Conservation (phyloP, 2,329 filamentous ascomycete genomes). For the Colletotrichum phormii region DNA sequence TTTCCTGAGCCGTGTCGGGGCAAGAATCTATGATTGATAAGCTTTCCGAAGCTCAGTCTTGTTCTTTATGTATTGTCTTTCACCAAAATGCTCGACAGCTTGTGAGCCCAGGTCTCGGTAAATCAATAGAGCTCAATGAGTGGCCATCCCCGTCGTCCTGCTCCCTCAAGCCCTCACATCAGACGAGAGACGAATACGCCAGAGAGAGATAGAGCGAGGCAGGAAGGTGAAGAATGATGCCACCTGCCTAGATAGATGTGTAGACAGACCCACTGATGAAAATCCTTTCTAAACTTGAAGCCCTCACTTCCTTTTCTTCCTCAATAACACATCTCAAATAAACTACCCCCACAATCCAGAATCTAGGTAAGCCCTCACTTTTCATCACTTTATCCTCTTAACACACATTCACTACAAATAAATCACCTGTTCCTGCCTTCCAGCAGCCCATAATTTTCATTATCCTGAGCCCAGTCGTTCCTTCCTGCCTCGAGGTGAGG, state of each 20-base stretch:
- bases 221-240: background rate
- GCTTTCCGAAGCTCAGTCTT: background rate
- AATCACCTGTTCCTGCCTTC: fast-evolving
- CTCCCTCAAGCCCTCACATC: background rate
- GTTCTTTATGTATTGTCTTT: background rate
- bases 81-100: background rate
- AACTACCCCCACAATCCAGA: background rate
- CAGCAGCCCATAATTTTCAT: background rate
- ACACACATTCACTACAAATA: background rate
- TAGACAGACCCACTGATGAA: background rate
- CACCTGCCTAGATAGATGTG: background rate
- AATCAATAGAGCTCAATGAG: too few relatives aligned
- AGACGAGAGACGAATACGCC: background rate
- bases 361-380: background rate
- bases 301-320: background rate
- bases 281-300: background rate
- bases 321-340: fast-evolving
- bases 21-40: background rate
- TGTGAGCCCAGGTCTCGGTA: background rate
- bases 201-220: background rate
- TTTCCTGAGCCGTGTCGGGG: background rate
- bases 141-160: background rate
- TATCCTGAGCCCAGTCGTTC: background rate
- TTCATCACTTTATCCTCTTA: background rate
- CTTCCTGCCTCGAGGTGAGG: background rate